phyloP scores from a whole-genome alignment of 441 rosid species.

The Francoa sonchifolia region DNA sequence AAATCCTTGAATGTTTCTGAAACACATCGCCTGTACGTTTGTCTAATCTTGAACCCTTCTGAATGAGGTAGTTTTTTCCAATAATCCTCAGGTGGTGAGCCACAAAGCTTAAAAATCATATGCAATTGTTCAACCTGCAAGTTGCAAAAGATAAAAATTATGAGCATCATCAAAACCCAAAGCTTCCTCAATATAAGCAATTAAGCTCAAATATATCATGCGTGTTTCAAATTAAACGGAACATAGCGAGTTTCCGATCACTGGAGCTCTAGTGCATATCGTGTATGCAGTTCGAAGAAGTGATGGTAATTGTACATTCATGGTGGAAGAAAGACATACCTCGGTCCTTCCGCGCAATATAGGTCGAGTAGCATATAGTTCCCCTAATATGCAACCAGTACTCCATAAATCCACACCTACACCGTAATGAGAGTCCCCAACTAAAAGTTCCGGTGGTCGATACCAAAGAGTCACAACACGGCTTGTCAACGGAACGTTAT shows the following conservation, averaged over 20 bases:
- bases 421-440: slow-evolving; percentile 64
- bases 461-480: slow-evolving; percentile 97
- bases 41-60: slow-evolving; percentile 46
- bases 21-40: slow-evolving; percentile 43
- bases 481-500: slow-evolving; percentile 51
- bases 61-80: slow-evolving; percentile 63
- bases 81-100: slow-evolving; percentile 72
- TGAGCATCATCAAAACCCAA: too few species aligned
- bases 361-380: slow-evolving; percentile 64
- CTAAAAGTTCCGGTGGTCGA: slow-evolving; percentile 90
- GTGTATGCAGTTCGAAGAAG: too few species aligned
- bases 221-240: too few species aligned
- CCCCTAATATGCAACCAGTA: slow-evolving; percentile 86
- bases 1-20: slow-evolving; percentile 46
- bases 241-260: too few species aligned
- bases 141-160: slow-evolving; percentile 1
- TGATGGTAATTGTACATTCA: too few species aligned
- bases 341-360: slow-evolving; percentile 86
- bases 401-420: slow-evolving; percentile 91
- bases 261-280: too few species aligned
- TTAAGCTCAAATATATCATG: too few species aligned
- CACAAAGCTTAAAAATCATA: slow-evolving; percentile 82
- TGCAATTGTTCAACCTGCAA: slow-evolving; percentile 86
- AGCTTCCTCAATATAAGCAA: too few species aligned
- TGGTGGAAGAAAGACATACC: slow-evolving; percentile 26